Evolutionary conservation across 2,329 filamentous ascomycete genomes (phyloP), one percentile per base, ranked within the genome.

Genomic region (Nothophaeocryptopus gaeumannii): DNA sequence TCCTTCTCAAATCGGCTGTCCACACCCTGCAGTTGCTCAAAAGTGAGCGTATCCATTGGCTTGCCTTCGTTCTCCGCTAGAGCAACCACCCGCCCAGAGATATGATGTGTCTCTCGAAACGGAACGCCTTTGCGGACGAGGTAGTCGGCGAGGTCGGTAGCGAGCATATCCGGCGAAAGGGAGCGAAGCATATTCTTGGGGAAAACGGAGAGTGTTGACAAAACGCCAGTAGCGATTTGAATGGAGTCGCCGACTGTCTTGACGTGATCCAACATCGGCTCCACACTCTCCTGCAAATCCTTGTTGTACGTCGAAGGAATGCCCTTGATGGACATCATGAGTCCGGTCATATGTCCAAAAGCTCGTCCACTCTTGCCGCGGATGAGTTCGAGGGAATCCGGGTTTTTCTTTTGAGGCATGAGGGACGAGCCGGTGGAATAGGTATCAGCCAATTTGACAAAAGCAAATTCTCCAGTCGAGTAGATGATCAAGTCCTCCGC

Each of bases 291-390:
- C 71, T 96, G 89, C n/a, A 95, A 72, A 69, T 95, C 89, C 72
- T 95, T 95, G 76, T 95, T 92, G 76, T 95, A 95, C 2, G 86
- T 89, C 37, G 81, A 86, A 2, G 88, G 87, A 26, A 93, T 80
- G 48, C 86, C 86, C 70, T 86, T 85, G 69, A 84, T 77, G 33
- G 83, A 88, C 73, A 84, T 84, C 79, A 89, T 89, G 57, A 93
- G 72, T 33, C 88, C 88, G 5, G 86, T 81, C 82, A 92, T 87
- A 58, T 89, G 85, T 20, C 89, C 89, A 64, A 95, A 92, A 3
- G 83, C 80, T 51, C 86, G 78, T 1, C 88, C 88, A 29, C 79
- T 77, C 74, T 91, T 91, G 45, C 88, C 88, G n/a, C 88, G 80
- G 52, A 91, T 78, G 32, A 92, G 75, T 63, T 88, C 82, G 14